Percentiles rank a stretch among this genome's conserved stretches.
phyloP scores from a whole-genome alignment of 768 basidiomycete species.

The Mycena indigotica region DNA sequence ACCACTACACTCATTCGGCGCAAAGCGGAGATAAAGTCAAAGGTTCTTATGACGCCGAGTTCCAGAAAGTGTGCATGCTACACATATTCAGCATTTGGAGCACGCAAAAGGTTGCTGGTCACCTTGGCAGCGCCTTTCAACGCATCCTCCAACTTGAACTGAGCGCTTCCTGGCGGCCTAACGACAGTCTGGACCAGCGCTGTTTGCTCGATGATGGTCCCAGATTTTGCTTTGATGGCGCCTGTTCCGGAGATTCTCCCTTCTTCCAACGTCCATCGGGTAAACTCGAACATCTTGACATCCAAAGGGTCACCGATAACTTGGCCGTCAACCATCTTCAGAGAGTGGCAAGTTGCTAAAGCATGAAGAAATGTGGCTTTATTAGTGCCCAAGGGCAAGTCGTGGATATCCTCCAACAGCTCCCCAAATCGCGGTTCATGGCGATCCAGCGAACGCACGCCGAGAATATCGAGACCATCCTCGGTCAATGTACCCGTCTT shows the following conservation, averaged over 20 bases:
- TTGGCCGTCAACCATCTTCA: conserved; percentile 86
- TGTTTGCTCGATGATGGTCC: conserved; percentile 67
- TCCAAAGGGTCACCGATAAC: conserved; percentile 96
- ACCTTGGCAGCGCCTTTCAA: conserved; percentile 83
- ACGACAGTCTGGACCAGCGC: conserved; percentile 96
- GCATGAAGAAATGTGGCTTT: conserved; percentile 90
- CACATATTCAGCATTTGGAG: conserved; percentile 4
- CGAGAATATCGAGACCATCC: conserved; percentile 95
- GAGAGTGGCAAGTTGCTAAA: conserved; percentile 92
- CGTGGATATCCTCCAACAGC: conserved; percentile 81
- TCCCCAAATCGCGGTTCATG: conserved; percentile 83
- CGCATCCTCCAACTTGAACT: conserved; percentile 92
- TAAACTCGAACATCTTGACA: conserved; percentile 97
- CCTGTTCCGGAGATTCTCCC: conserved; percentile 73
- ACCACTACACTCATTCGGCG: conserved; percentile 98
- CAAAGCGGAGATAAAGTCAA: conserved; percentile 93
- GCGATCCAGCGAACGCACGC: conserved; percentile 84
- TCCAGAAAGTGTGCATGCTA: conserved; percentile 97
- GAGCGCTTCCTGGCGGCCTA: conserved; percentile 89
- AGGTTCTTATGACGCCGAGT: conserved; percentile 92
- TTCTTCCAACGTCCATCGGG: conserved; percentile 94
- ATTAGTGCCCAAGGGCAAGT: conserved; percentile 70
- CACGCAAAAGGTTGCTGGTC: conserved; percentile 15
- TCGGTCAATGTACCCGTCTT: conserved; percentile 99
- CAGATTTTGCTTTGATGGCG: conserved; percentile 65